Evolutionary conservation across 2,329 filamentous ascomycete species (phyloP), one percentile per base, ranked within the genome.

Genomic region (Neofusicoccum sp.): DNA sequence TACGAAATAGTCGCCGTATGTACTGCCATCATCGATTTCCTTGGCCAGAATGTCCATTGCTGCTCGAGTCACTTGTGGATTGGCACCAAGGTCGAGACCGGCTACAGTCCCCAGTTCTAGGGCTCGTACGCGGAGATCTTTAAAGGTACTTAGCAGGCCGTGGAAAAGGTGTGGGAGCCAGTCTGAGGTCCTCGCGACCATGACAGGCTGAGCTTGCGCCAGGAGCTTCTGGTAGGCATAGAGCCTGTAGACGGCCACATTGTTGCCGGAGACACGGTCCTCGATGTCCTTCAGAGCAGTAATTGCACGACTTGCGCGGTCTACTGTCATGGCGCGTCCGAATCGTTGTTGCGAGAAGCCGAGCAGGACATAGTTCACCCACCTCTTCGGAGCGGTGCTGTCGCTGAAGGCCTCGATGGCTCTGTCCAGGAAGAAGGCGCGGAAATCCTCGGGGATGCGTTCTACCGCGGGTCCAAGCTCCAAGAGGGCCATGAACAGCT

Each of bases 121-220:
- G 2, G 93, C 93, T 47, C 89, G 85, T 4, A 81, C 80, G 50
- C 92, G 86, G 49, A 94, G 89, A 44, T 97, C 92, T 69, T 89
- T 89, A 54, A 93, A 80, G 36, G 80, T 87, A 74, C 92, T 93
- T 43, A 96, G 83, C 83, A 97, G 88, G 56, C 92, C 92, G 22
- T 87, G 87, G 66, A 98, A 87, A 22, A 97, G 80, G 73, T 96
- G 89, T 58, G 89, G 84, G 54, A 97, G 81, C 94, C 95, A 99
- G 64, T 91, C 84, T 2, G 85, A 81, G 62, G 84, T 80, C 45
- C 92, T 87, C 29, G 83, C 78, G 14, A 88, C 78, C 88, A 99
- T 96, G 28, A 87, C 80, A 16, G 81, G 77, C 56, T 85, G 88
- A 4, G 87, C 85, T 76, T 96, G 91, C 64, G 85, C 85, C 29